Evolutionary conservation across 495 filamentous ascomycete genomes (phyloP).

Genomic region (Patellaria atrata): DNA sequence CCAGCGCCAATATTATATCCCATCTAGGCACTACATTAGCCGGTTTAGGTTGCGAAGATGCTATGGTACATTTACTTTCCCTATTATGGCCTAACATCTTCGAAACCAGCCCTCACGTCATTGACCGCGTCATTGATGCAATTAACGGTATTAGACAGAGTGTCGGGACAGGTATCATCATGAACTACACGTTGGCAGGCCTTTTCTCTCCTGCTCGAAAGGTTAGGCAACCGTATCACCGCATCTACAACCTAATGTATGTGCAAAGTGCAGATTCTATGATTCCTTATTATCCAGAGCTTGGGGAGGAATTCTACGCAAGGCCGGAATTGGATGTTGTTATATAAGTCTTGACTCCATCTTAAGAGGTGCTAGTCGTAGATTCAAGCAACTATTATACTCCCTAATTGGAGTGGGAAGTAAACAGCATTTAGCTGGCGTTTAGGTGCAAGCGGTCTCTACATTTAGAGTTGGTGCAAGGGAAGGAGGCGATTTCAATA

Average conservation of each 20-base stretch:
- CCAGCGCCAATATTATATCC: constrained; percentile 90
- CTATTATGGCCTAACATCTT: constrained; percentile 94
- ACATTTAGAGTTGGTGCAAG: too few species aligned
- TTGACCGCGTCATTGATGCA: constrained; percentile 91
- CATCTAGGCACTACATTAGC: constrained; percentile 94
- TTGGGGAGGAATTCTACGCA: constrained; percentile 61
- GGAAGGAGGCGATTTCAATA: too few species aligned
- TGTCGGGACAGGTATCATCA: constrained; percentile 73
- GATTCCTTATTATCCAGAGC: constrained; percentile 83
- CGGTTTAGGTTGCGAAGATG: constrained; percentile 94
- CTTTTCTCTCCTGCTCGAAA: constrained; percentile 94
- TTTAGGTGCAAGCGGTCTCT: too few species aligned
- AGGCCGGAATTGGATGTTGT: constrained; percentile 73
- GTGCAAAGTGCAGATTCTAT: constrained; percentile 86
- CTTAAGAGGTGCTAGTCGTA: not conserved
- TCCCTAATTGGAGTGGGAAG: too few species aligned
- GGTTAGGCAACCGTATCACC: constrained; percentile 84
- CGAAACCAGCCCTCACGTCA: constrained; percentile 96
- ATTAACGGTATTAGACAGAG: constrained; percentile 95
- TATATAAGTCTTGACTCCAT: too few species aligned
- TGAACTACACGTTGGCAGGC: constrained; percentile 97
- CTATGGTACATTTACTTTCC: constrained; percentile 95
- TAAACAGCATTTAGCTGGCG: too few species aligned
- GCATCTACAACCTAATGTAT: constrained; percentile 94
- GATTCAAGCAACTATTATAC: too few species aligned